These are phyloP conservation scores for Jaapia argillacea DNA, from an alignment of 768 basidiomycete genomes.

Conservation along the genomic window DNA sequence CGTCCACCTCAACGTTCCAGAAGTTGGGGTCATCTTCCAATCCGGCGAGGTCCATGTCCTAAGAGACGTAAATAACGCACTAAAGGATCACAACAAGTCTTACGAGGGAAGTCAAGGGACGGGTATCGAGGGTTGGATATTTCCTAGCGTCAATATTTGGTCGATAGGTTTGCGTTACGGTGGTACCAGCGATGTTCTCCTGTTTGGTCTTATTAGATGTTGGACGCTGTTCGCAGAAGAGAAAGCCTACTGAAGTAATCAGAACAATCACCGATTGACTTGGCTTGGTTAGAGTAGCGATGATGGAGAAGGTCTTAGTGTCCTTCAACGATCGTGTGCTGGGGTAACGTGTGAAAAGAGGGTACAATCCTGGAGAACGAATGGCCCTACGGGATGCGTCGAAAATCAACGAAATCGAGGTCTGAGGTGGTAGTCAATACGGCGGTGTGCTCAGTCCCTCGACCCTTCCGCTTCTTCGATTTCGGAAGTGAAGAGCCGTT, in stretches of 20 bases:
- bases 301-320: conserved; percentile 49
- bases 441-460: conserved; percentile 50
- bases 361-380: too few relatives aligned
- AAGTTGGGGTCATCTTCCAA: conserved; percentile 63
- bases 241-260: conserved; percentile 45
- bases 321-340: conserved; percentile 64
- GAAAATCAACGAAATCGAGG: conserved; percentile 65
- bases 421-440: conserved; percentile 75
- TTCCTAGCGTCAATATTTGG: conserved; percentile 41
- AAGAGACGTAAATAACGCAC: not conserved
- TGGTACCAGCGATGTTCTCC: conserved; percentile 70
- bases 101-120: conserved; percentile 55
- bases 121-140: conserved; percentile 64
- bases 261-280: conserved; percentile 59
- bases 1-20: conserved; percentile 40
- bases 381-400: conserved; percentile 57
- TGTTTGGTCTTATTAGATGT: conserved; percentile 16
- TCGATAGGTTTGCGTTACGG: conserved; percentile 41
- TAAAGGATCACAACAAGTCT: conserved; percentile 5
- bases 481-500: conserved; percentile 24
- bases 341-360: too few relatives aligned
- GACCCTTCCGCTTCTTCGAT: conserved; percentile 33
- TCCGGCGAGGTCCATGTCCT: conserved; percentile 61
- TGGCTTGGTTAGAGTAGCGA: conserved; percentile 55
- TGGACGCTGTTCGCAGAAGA: not conserved